Evolutionary conservation across 129 eudicot genomes (phyloP).

Genomic region (Cynara cardunculus): DNA sequence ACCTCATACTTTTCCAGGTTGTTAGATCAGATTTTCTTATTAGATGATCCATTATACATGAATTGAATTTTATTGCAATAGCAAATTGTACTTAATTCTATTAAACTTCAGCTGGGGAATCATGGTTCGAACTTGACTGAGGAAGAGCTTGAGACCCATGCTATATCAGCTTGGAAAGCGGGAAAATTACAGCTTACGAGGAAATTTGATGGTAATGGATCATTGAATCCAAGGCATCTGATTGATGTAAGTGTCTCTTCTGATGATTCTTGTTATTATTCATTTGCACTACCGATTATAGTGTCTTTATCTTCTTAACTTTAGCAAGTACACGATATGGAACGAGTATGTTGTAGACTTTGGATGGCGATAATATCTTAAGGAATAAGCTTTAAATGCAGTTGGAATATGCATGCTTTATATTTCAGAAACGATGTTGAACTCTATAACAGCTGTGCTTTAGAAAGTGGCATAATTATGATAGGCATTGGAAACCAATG

Average conservation of each 20-base stretch:
- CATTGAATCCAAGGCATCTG: constrained; percentile 39
- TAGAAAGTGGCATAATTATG: neutral
- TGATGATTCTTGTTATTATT: neutral
- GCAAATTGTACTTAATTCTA: neutral
- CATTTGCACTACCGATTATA: neutral
- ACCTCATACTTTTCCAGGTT: neutral
- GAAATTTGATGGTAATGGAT: constrained; percentile 48
- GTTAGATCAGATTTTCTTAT: neutral
- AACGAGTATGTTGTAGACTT: neutral
- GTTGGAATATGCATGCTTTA: neutral
- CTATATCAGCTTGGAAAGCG: constrained; percentile 84
- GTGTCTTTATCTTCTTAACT: neutral
- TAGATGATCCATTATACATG: neutral
- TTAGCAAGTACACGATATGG: neutral
- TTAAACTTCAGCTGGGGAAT: constrained; percentile 56
- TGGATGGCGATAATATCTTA: constrained; percentile 5
- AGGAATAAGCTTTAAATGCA: constrained; percentile 2
- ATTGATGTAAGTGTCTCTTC: constrained; percentile 47
- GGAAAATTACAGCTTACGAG: constrained; percentile 51
- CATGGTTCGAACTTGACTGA: constrained; percentile 85
- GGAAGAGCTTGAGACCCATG: constrained; percentile 84
- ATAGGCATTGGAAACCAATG: neutral
- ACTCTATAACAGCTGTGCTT: neutral
- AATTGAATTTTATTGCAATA: constrained; percentile 8
- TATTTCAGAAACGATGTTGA: neutral